These are phyloP conservation scores for Apiotrichum domesticum DNA, from an alignment of 1,284 basidiomycete genomes.

Conservation along the genomic window DNA sequence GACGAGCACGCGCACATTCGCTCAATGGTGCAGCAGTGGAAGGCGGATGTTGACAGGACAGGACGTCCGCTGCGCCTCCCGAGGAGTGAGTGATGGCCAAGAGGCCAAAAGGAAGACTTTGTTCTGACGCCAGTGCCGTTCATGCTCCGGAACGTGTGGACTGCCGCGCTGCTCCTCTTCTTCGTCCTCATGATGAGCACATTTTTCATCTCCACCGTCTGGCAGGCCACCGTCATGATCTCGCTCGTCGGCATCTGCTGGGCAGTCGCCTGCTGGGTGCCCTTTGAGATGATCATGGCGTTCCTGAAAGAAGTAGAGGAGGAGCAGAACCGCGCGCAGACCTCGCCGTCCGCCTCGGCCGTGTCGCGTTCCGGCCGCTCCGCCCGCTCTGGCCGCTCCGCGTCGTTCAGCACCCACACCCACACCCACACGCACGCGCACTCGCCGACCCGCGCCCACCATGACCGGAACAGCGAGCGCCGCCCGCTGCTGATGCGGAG, in stretches of 20 bases:
- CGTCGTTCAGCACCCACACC: neutral
- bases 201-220: conserved; percentile 71
- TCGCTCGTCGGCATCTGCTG: conserved; percentile 83
- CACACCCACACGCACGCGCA: no score
- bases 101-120: neutral
- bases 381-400: neutral
- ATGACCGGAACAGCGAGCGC: neutral
- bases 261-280: conserved; percentile 92
- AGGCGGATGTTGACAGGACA: conserved; percentile 65
- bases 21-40: conserved; percentile 70
- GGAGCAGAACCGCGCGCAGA: conserved; percentile 17
- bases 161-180: conserved; percentile 72
- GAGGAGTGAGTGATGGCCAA: conserved; percentile 47
- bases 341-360: neutral
- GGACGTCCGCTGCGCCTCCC: conserved; percentile 69
- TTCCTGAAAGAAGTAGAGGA: conserved; percentile 69
- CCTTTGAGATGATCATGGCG: conserved; percentile 90
- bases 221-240: conserved; percentile 72
- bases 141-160: conserved; percentile 87
- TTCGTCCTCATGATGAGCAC: conserved; percentile 69
- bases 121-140: conserved; percentile 57
- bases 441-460: neutral
- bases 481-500: conserved; percentile 51
- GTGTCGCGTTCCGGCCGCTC: neutral
- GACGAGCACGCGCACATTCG: conserved; percentile 65